Conservation (phyloP, 2,329 filamentous ascomycete species). For the Monosporascus sp. region DNA sequence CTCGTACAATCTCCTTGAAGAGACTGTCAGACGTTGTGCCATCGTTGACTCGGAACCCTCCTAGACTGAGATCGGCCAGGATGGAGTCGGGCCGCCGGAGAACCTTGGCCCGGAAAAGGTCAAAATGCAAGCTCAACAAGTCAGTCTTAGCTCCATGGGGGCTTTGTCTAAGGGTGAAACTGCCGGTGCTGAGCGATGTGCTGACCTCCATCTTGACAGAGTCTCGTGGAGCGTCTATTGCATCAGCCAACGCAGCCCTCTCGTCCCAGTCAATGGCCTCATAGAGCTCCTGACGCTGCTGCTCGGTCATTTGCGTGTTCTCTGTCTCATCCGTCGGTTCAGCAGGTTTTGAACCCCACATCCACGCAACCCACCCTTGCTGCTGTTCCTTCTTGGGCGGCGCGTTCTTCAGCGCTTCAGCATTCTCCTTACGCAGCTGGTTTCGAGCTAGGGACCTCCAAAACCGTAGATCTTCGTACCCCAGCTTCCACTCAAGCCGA, state of each 20-base stretch:
- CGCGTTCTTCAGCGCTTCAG: constrained; percentile 71
- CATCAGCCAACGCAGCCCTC: constrained; percentile 81
- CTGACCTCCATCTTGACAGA: constrained; percentile 91
- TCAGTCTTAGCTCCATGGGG: constrained; percentile 74
- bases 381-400: constrained; percentile 54
- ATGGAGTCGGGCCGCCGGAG: constrained; percentile 88
- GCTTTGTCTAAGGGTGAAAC: constrained; percentile 87
- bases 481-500: constrained; percentile 77
- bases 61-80: constrained; percentile 81
- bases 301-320: constrained; percentile 84
- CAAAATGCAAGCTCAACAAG: constrained; percentile 86
- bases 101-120: constrained; percentile 87
- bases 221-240: constrained; percentile 84
- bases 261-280: constrained; percentile 98
- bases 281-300: constrained; percentile 94
- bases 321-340: constrained; percentile 59
- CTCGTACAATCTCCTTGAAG: constrained; percentile 90
- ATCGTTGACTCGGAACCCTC: constrained; percentile 90
- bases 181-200: constrained; percentile 88
- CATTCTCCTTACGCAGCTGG: constrained; percentile 90
- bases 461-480: constrained; percentile 93
- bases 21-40: constrained; percentile 87
- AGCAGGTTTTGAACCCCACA: constrained; percentile 73
- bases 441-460: constrained; percentile 94
- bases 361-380: constrained; percentile 87